Conservation (phyloP, 352 stramenopile species). For the Pythium brassicae region DNA sequence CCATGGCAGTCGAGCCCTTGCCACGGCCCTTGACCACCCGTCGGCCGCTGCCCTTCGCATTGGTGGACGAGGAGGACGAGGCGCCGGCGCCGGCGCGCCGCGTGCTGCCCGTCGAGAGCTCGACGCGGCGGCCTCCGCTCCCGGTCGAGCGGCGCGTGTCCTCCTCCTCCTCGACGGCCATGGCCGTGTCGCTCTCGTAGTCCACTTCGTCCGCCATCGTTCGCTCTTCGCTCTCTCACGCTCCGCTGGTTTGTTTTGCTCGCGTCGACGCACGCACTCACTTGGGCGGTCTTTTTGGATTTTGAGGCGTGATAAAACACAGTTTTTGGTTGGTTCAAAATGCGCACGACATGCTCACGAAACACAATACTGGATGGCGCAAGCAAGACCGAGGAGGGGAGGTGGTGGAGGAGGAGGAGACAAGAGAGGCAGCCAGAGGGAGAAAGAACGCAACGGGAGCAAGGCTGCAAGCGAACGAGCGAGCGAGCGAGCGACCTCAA, state of each 20-base stretch:
- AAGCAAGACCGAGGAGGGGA: too few species aligned
- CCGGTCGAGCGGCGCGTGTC: constrained; percentile 23
- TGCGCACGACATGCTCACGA: too few species aligned
- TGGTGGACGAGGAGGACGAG: neutral
- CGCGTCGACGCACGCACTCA: neutral
- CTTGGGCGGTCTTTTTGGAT: neutral
- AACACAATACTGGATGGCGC: neutral
- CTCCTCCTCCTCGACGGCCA: constrained; percentile 75
- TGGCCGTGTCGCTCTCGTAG: constrained; percentile 87
- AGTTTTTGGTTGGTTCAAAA: too few species aligned
- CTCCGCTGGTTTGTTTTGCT: neutral
- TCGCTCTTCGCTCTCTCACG: neutral
- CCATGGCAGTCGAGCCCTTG: constrained; percentile 58
- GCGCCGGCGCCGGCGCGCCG: constrained; percentile 2
- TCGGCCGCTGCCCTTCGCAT: constrained; percentile 7
- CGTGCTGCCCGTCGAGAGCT: neutral
- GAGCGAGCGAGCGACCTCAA: neutral
- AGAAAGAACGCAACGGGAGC: too few species aligned
- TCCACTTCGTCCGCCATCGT: constrained; percentile 83
- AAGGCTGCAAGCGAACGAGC: too few species aligned
- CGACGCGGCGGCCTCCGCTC: constrained; percentile 1
- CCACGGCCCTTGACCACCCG: constrained; percentile 74
- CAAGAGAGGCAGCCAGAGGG: too few species aligned
- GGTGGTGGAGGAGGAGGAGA: too few species aligned
- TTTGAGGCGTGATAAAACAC: neutral